Base-by-base conservation (phyloP, 1,139 yeast species). In the Geotrichum cucujoidarum region DNA sequence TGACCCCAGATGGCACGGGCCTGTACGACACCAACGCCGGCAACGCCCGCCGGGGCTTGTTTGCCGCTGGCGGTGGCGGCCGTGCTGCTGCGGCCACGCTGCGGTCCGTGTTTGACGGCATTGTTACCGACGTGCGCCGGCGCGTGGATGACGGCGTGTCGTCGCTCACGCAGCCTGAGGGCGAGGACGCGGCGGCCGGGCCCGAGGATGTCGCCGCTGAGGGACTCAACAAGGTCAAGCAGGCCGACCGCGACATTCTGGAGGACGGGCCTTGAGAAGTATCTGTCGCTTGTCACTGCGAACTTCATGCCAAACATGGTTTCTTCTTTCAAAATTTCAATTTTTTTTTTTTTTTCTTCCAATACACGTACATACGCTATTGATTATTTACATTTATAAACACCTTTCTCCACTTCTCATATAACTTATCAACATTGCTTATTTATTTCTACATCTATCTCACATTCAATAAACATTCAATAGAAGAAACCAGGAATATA, bases 101-200 rank as follows among this genome's bases (percentile, higher is more conserved):
- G 52, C 75, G 96, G 51, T 92, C 86, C 49, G 84, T 92, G 78
- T 86, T 92, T 69, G 95, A 88, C 65, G 94, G 95, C 8, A 74
- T 92, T 51, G 75, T 92, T 55, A 95, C 95, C 0, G 97, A 92
- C 61, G 95, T 90, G 1, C 80, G 92, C 56, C 81, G 83, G 57
- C 80, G 95, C 55, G 88, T 87, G 77, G 96, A 89, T 62, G 82
- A 80, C 41, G 61, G 32, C 67, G 64, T 46, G 53, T 52, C 35
- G 36, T 50, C 35, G 34, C 48, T 39, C 42, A 42, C 31, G 43
- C 51, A 11, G 43, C 46, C 43, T 20, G 40, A 38, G 21, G 36
- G 34, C 4, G 34, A 43, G 27, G 43, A 42, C 24, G 58, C 53
- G 20, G 56, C 53, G 16, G 57, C 58, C 36, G 57, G 54, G 5